Conservation (phyloP, 2,329 filamentous ascomycete species). For the Ascochyta fabae region DNA sequence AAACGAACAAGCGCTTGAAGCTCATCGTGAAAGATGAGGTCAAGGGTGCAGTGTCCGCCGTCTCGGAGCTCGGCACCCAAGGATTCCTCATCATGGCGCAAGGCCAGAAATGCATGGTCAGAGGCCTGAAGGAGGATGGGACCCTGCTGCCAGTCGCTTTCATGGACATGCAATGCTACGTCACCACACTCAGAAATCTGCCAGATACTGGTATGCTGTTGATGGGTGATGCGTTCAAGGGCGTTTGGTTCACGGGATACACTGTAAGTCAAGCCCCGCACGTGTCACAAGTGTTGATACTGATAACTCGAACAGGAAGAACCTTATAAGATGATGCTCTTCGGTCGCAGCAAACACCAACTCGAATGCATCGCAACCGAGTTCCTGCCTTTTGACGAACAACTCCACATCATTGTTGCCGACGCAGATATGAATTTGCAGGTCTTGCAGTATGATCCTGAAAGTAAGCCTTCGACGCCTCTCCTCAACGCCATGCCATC, state of each 20-base stretch:
- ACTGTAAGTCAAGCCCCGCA: constrained; percentile 59
- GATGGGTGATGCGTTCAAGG: constrained; percentile 89
- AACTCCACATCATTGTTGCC: constrained; percentile 80
- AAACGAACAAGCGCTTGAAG: constrained; percentile 85
- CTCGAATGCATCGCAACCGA: constrained; percentile 83
- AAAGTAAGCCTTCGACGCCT: constrained; percentile 66
- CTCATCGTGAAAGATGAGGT: constrained; percentile 89
- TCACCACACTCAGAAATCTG: constrained; percentile 83
- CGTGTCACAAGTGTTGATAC: not conserved
- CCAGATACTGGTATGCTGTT: constrained; percentile 83
- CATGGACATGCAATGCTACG: constrained; percentile 96
- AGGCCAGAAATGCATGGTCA: constrained; percentile 96
- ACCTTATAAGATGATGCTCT: constrained; percentile 91
- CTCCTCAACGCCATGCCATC: not conserved
- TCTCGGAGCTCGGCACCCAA: constrained; percentile 84
- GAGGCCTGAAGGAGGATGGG: constrained; percentile 93
- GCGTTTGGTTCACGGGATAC: constrained; percentile 95
- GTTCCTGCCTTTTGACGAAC: constrained; percentile 83
- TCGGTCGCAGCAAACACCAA: constrained; percentile 82
- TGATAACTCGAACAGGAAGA: constrained; percentile 67
- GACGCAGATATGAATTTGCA: constrained; percentile 88
- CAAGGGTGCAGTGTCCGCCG: constrained; percentile 85
- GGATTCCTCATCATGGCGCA: constrained; percentile 90
- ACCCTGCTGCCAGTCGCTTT: constrained; percentile 93
- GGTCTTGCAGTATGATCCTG: constrained; percentile 91